Percentiles rank a stretch among this genome's conserved stretches.
phyloP scores from a whole-genome alignment of 148 eudicot species.

The Persicaria tinctoria region DNA sequence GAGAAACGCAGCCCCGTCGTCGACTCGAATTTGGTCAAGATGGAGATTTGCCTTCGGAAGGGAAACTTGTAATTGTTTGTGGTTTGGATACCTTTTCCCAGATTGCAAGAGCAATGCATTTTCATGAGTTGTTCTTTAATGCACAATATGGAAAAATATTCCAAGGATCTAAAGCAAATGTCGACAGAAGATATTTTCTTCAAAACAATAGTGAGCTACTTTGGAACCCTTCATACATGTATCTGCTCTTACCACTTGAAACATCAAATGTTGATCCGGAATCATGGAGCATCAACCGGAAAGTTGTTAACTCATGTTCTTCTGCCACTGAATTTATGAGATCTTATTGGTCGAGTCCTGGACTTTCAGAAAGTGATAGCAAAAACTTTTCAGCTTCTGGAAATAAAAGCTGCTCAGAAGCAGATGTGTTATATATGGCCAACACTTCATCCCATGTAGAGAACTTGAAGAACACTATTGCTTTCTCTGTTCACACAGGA shows the following conservation, averaged over 20 bases:
- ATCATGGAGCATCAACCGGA: slow-evolving; percentile 54
- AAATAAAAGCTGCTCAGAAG: slow-evolving; percentile 14
- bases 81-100: slow-evolving; percentile 11
- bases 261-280: slow-evolving; percentile 21
- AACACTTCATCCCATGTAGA: slow-evolving; percentile 32
- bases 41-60: no score
- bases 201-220: slow-evolving; percentile 29
- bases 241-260: slow-evolving; percentile 74
- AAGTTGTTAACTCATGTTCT: slow-evolving; percentile 54
- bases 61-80: no score
- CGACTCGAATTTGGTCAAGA: no score
- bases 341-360: slow-evolving; percentile 45
- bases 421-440: slow-evolving; percentile 37
- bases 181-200: slow-evolving; percentile 49
- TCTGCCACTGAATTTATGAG: slow-evolving; percentile 51
- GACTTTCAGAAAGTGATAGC: slow-evolving; percentile 24
- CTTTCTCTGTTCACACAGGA: slow-evolving; percentile 82
- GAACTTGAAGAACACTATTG: slow-evolving; percentile 42
- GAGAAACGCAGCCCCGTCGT: no score
- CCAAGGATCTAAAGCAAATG: slow-evolving; percentile 43
- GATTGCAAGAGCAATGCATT: slow-evolving; percentile 62
- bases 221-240: slow-evolving; percentile 63
- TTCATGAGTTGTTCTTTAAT: slow-evolving; percentile 80
- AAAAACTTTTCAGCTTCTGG: slow-evolving; percentile 13
- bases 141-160: slow-evolving; percentile 76